These are phyloP conservation scores for Boletus huronensis DNA, from an alignment of 768 basidiomycete genomes.

Conservation along the genomic window DNA sequence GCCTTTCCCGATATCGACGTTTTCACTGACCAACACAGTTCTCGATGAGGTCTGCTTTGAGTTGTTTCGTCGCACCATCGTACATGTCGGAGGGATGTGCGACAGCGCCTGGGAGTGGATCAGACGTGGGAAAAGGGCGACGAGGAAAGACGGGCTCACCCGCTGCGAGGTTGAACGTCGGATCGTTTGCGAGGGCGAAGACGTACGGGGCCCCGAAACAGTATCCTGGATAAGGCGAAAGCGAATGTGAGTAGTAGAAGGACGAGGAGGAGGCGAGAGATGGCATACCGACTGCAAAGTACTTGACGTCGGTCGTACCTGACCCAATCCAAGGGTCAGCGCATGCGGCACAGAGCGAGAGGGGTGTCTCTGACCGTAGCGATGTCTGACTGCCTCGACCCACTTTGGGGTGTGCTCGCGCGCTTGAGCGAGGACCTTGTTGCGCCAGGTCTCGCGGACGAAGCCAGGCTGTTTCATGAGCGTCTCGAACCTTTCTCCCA, in stretches of 20 bases:
- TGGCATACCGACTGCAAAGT: slow-evolving; percentile 42
- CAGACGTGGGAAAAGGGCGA: not conserved
- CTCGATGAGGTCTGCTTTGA: slow-evolving; percentile 47
- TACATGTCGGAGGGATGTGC: slow-evolving; percentile 45
- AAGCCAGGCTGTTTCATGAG: slow-evolving; percentile 38
- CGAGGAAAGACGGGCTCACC: slow-evolving; percentile 29
- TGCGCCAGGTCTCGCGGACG: slow-evolving; percentile 42
- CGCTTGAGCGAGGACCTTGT: slow-evolving; percentile 35
- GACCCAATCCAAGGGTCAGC: not conserved
- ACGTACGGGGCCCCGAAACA: slow-evolving; percentile 57
- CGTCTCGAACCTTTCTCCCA: slow-evolving; percentile 49
- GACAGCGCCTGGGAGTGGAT: slow-evolving; percentile 42
- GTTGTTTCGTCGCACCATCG: slow-evolving; percentile 14
- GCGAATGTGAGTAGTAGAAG: not conserved
- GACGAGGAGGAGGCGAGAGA: not conserved
- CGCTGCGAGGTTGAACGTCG: slow-evolving; percentile 38
- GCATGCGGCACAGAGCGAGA: slow-evolving; percentile 5
- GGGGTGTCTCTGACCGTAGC: slow-evolving; percentile 38
- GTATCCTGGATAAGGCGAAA: slow-evolving; percentile 39
- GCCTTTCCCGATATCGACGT: not conserved
- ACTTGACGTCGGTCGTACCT: slow-evolving; percentile 34
- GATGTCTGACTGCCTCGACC: slow-evolving; percentile 47
- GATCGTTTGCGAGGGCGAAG: slow-evolving; percentile 45
- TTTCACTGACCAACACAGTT: slow-evolving; percentile 43
- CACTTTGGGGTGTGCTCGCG: slow-evolving; percentile 44